These are phyloP conservation scores for Erodium moschatum DNA, from an alignment of 441 rosid genomes.

Conservation along the genomic window DNA sequence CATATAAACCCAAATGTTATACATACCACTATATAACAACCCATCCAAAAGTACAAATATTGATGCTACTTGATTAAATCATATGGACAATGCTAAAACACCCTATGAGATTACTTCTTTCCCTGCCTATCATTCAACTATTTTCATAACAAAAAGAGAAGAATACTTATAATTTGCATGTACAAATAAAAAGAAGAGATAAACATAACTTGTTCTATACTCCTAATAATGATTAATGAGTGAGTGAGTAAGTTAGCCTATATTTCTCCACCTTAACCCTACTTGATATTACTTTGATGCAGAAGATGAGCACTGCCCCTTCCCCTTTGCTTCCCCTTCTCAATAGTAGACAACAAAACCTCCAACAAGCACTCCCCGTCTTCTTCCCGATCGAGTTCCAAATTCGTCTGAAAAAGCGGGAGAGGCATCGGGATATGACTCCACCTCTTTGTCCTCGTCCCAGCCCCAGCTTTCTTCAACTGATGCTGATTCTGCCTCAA, in stretches of 20 bases:
- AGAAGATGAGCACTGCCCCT: constrained; percentile 47
- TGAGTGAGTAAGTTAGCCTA: neutral
- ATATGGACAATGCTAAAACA: too few species aligned
- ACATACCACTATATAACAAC: too few species aligned
- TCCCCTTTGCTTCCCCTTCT: constrained; percentile 51
- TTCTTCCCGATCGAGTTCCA: constrained; percentile 49
- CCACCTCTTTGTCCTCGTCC: constrained; percentile 32
- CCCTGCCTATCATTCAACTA: neutral
- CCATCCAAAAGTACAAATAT: too few species aligned
- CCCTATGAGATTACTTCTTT: neutral
- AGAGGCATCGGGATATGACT: constrained; percentile 42
- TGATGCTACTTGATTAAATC: too few species aligned
- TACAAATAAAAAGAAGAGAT: neutral
- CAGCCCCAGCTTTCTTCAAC: constrained; percentile 30
- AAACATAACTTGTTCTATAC: neutral
- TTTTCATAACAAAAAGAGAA: neutral
- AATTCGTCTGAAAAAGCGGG: constrained; percentile 68
- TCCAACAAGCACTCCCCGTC: constrained; percentile 44
- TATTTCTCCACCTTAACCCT: neutral
- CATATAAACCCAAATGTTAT: too few species aligned
- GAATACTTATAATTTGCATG: neutral
- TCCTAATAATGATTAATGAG: too few species aligned
- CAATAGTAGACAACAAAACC: constrained; percentile 49
- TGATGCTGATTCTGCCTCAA: constrained; percentile 49
- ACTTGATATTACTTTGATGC: constrained; percentile 37